Percentiles rank a stretch among this genome's conserved stretches.
These are phyloP conservation scores for Diaporthe sp. DNA, from an alignment of 2,329 filamentous ascomycete genomes.

Conservation along the genomic window DNA sequence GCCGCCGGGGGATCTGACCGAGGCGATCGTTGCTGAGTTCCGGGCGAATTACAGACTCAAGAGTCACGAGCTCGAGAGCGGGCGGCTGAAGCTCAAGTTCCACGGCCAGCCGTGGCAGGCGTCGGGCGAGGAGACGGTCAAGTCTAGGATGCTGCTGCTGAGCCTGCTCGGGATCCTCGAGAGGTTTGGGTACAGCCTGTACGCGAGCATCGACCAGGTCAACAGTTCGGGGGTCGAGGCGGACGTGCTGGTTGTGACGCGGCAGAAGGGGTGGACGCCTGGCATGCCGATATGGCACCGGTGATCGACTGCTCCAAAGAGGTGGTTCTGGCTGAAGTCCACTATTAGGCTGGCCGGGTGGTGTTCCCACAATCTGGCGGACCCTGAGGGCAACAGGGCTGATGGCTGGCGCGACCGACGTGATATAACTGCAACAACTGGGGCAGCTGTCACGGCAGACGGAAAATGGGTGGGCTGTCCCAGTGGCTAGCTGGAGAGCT, in stretches of 20 bases:
- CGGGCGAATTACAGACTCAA: slow-evolving; percentile 18
- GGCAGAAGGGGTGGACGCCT: slow-evolving; percentile 39
- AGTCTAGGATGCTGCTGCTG: slow-evolving; percentile 50
- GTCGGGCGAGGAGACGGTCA: slow-evolving; percentile 42
- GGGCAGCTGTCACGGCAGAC: slow-evolving; percentile 30
- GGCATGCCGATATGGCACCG: slow-evolving; percentile 37
- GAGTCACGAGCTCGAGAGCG: slow-evolving; percentile 38
- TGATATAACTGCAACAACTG: not conserved
- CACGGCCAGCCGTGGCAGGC: slow-evolving; percentile 52
- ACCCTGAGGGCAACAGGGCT: slow-evolving; percentile 2
- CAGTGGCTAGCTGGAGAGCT: not conserved
- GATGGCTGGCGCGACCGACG: slow-evolving; percentile 7
- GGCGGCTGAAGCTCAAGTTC: slow-evolving; percentile 51
- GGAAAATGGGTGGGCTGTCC: slow-evolving; percentile 13
- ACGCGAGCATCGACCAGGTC: slow-evolving; percentile 54
- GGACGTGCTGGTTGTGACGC: slow-evolving; percentile 42
- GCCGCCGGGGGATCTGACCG: slow-evolving; percentile 42
- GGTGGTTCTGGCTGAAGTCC: not conserved
- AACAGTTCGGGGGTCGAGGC: slow-evolving; percentile 31
- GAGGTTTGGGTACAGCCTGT: slow-evolving; percentile 54
- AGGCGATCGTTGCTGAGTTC: slow-evolving; percentile 43
- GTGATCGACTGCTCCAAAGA: not conserved
- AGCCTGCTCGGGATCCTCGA: slow-evolving; percentile 53
- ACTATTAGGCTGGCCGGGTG: not conserved
- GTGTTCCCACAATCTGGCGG: slow-evolving; percentile 19